These are phyloP conservation scores for Piromyces finnis DNA, from an alignment of 192 early-diverging fungal genomes.

Conservation along the genomic window DNA sequence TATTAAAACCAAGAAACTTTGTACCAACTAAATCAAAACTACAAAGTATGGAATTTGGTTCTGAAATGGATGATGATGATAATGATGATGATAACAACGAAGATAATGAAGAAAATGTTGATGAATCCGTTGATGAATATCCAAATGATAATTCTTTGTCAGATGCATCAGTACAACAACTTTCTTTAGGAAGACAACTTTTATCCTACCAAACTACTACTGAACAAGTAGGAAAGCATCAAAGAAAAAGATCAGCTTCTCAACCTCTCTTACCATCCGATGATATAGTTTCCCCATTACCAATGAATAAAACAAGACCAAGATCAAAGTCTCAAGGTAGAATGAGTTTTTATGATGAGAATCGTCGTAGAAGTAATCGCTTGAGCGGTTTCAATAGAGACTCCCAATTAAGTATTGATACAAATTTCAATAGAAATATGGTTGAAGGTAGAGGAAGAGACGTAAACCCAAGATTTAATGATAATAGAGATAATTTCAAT, in stretches of 20 bases:
- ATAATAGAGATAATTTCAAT: neutral
- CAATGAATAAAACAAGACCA: neutral
- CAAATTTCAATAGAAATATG: too few relatives aligned
- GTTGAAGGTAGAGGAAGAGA: too few relatives aligned
- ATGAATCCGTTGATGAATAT: neutral
- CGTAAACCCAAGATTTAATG: neutral
- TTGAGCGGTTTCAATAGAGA: too few relatives aligned
- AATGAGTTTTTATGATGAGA: neutral
- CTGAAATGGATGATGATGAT: neutral
- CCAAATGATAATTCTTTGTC: neutral
- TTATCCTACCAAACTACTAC: neutral
- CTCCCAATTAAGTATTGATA: neutral
- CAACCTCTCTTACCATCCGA: neutral
- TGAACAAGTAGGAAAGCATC: neutral
- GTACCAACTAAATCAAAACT: neutral
- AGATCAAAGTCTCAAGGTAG: neutral
- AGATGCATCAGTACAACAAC: neutral
- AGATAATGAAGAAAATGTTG: neutral
- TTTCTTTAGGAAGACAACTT: neutral
- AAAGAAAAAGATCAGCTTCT: neutral
- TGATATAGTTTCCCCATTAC: rapidly evolving
- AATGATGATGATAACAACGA: too few relatives aligned
- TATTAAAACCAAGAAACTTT: neutral
- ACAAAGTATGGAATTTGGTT: neutral
- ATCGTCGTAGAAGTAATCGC: neutral